Conservation (phyloP, 1,284 basidiomycete species). For the Cronartium quercuum region DNA sequence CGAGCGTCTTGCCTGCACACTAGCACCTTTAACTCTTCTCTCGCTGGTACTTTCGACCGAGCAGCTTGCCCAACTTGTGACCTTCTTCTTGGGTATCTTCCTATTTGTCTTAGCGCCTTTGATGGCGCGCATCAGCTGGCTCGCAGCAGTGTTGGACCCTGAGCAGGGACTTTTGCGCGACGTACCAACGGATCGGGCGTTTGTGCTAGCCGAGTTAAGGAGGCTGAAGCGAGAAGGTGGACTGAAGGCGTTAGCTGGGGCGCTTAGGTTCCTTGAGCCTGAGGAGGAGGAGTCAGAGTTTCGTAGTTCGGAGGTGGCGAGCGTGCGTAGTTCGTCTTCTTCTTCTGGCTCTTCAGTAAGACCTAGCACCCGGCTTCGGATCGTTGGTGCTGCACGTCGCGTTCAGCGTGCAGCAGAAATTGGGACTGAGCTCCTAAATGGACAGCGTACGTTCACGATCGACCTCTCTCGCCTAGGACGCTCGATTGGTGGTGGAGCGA, state of each 20-base stretch:
- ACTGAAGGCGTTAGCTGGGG: background rate
- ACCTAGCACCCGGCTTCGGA: background rate
- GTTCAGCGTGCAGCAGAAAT: background rate
- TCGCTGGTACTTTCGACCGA: conserved; percentile 26
- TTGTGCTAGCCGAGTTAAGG: conserved; percentile 16
- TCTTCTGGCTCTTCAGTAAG: background rate
- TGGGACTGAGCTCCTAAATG: background rate
- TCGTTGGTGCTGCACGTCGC: background rate
- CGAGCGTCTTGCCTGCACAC: conserved; percentile 9
- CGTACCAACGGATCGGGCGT: conserved; percentile 31
- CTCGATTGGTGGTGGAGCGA: too few species aligned
- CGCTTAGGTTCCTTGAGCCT: background rate
- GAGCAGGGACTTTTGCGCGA: conserved; percentile 25
- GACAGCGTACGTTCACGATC: too few species aligned
- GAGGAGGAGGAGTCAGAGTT: too few species aligned
- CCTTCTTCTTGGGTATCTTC: conserved; percentile 8
- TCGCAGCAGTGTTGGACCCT: conserved; percentile 21
- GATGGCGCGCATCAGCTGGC: background rate
- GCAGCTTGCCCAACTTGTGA: background rate
- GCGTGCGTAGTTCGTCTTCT: too few species aligned
- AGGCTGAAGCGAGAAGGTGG: conserved; percentile 14
- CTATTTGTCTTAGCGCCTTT: conserved; percentile 29
- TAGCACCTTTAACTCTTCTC: conserved; percentile 9
- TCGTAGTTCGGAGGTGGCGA: too few species aligned
- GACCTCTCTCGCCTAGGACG: too few species aligned